phyloP scores from a whole-genome alignment of 2,329 filamentous ascomycete genomes.

The Phyllosticta citriasiana region DNA sequence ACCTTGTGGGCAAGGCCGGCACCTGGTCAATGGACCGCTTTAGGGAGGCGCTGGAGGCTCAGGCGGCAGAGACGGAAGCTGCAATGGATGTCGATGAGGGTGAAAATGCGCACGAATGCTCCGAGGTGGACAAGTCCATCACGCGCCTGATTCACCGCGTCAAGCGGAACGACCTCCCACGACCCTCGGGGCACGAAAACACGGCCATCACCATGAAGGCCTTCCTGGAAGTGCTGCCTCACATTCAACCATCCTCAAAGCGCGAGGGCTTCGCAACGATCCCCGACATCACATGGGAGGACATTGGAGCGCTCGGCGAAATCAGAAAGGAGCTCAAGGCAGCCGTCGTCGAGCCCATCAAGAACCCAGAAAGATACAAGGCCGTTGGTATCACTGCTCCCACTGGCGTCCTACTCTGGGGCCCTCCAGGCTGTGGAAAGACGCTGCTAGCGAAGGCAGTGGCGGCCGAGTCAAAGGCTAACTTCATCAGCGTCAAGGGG shows the following conservation, averaged over 20 bases:
- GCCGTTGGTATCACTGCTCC: slow-evolving; percentile 69
- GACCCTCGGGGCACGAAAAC: slow-evolving; percentile 44
- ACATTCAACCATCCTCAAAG: slow-evolving; percentile 71
- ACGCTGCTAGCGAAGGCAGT: slow-evolving; percentile 93
- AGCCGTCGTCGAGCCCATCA: slow-evolving; percentile 85
- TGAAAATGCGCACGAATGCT: slow-evolving; percentile 1
- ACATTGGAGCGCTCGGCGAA: slow-evolving; percentile 75
- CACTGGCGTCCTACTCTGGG: slow-evolving; percentile 88
- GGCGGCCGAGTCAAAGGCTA: slow-evolving; percentile 88
- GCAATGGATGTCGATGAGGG: slow-evolving; percentile 44
- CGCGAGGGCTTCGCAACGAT: slow-evolving; percentile 93
- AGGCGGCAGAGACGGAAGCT: slow-evolving; percentile 23
- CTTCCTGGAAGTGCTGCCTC: slow-evolving; percentile 64
- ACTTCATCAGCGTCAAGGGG: slow-evolving; percentile 96
- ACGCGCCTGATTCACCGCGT: slow-evolving; percentile 43
- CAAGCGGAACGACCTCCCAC: slow-evolving; percentile 36
- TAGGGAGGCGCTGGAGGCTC: slow-evolving; percentile 40
- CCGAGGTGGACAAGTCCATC: slow-evolving; percentile 20
- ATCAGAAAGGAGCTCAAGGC: slow-evolving; percentile 73
- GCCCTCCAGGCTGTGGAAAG: slow-evolving; percentile 92
- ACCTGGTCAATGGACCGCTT: slow-evolving; percentile 54
- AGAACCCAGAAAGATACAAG: slow-evolving; percentile 65
- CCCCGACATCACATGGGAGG: slow-evolving; percentile 83
- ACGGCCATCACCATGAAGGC: slow-evolving; percentile 54
- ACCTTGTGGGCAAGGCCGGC: slow-evolving; percentile 56